These are phyloP conservation scores for Alternaria sp. DNA, from an alignment of 2,329 filamentous ascomycete genomes.

Conservation along the genomic window DNA sequence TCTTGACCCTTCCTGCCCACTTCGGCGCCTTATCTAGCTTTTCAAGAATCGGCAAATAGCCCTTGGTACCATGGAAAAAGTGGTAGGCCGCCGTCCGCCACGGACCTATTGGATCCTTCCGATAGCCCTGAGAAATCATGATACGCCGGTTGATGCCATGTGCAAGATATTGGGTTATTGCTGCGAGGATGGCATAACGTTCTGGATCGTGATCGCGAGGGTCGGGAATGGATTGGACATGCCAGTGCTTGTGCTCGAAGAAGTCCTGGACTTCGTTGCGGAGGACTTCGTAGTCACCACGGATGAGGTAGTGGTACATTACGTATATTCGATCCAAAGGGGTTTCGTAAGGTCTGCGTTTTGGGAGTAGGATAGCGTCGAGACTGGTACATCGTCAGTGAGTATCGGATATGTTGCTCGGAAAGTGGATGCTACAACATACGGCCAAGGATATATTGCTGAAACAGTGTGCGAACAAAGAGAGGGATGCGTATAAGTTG, in stretches of 20 bases:
- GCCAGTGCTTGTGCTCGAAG: conserved; percentile 1
- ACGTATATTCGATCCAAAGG: conserved; percentile 3
- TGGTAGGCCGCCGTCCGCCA: neutral
- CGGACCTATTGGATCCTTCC: neutral
- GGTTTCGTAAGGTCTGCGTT: neutral
- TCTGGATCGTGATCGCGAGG: neutral
- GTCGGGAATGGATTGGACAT: conserved; percentile 2
- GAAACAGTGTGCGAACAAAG: neutral
- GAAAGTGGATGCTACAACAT: neutral
- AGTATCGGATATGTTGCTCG: neutral
- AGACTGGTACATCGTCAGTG: neutral
- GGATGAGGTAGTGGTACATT: conserved; percentile 8
- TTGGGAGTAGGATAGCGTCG: neutral
- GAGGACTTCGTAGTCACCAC: conserved; percentile 1
- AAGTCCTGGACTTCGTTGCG: conserved; percentile 9
- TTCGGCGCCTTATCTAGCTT: neutral
- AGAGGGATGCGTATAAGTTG: neutral
- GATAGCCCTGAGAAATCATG: neutral
- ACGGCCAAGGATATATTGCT: conserved; percentile 6
- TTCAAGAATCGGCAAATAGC: neutral
- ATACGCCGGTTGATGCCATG: neutral
- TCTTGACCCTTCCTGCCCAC: neutral
- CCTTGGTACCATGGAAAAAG: neutral
- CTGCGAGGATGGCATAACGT: neutral
- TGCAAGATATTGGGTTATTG: neutral